Conservation (phyloP, 2,329 filamentous ascomycete species). For the Purpureocillium takamizusanense region DNA sequence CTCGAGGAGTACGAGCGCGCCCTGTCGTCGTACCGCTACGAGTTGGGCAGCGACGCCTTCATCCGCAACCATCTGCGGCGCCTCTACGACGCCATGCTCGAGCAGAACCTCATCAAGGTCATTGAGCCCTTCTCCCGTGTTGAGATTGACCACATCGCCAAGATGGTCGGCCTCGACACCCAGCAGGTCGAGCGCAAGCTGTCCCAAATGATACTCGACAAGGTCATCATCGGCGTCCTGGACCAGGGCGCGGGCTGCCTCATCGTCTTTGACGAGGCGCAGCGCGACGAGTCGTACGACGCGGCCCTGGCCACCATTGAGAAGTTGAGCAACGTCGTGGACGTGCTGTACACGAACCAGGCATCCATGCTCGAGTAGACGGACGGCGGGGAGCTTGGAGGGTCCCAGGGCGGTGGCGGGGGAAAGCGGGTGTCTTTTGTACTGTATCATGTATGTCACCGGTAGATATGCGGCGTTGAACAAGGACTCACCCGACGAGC, state of each 20-base stretch:
- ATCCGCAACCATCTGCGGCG: slow-evolving; percentile 94
- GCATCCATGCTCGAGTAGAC: slow-evolving; percentile 83
- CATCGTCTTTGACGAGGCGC: slow-evolving; percentile 93
- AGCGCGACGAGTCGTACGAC: slow-evolving; percentile 89
- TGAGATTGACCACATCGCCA: slow-evolving; percentile 92
- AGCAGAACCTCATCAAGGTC: slow-evolving; percentile 99
- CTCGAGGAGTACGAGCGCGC: slow-evolving; percentile 96
- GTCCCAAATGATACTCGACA: slow-evolving; percentile 98
- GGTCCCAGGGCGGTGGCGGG: slow-evolving; percentile 1
- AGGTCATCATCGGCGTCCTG: slow-evolving; percentile 94
- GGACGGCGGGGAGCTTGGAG: not conserved
- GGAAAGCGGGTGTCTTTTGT: slow-evolving; percentile 5
- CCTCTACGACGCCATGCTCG: slow-evolving; percentile 95
- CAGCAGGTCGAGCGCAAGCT: slow-evolving; percentile 97
- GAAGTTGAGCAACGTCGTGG: slow-evolving; percentile 94
- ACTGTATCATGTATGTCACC: slow-evolving; percentile 18
- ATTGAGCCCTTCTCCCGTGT: slow-evolving; percentile 98
- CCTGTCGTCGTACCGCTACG: slow-evolving; percentile 80
- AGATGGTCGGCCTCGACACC: slow-evolving; percentile 94
- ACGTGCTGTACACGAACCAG: slow-evolving; percentile 96
- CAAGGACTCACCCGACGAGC: slow-evolving; percentile 11
- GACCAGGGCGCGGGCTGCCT: slow-evolving; percentile 97
- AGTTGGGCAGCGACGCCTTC: slow-evolving; percentile 90
- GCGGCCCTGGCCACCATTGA: slow-evolving; percentile 90
- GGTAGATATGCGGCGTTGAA: slow-evolving; percentile 20